phyloP scores from a whole-genome alignment of 306 rosid genomes.

The Delonix regia region DNA sequence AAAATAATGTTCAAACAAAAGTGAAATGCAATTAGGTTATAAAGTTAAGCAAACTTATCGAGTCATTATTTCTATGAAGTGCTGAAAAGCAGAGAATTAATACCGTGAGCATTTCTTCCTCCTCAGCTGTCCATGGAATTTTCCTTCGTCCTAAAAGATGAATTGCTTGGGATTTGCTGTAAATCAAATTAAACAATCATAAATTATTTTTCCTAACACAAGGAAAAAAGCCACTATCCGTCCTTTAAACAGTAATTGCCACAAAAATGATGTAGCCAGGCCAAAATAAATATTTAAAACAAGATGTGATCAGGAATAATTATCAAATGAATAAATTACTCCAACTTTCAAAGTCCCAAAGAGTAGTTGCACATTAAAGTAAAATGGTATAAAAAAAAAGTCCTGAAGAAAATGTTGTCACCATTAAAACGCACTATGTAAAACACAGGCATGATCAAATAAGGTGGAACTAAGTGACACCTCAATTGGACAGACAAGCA shows the following conservation, averaged over 20 bases:
- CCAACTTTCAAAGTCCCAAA: not conserved
- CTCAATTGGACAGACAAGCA: conserved; percentile 18
- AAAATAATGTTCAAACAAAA: conserved; percentile 1
- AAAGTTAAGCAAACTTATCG: not conserved
- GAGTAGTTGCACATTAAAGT: not conserved
- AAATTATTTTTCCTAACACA: not conserved
- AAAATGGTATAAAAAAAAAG: not conserved
- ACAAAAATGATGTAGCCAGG: not conserved
- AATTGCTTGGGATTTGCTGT: conserved; percentile 45
- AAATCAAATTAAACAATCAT: conserved; percentile 31
- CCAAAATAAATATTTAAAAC: not conserved
- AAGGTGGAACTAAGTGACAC: conserved; percentile 21
- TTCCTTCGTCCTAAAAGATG: conserved; percentile 43
- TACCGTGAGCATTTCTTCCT: conserved; percentile 65
- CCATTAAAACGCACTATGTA: conserved; percentile 1
- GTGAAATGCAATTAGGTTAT: not conserved
- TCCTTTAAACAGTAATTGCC: too few species aligned
- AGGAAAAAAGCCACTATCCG: not conserved
- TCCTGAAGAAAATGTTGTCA: conserved; percentile 12
- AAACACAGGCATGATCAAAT: conserved; percentile 20
- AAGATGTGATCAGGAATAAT: not conserved
- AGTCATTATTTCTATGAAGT: conserved; percentile 21
- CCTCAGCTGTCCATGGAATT: conserved; percentile 59
- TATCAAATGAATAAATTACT: not conserved
- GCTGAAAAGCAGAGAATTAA: conserved; percentile 12